These are phyloP conservation scores for Pterocarpus macrocarpus DNA, from an alignment of 306 rosid genomes.

Conservation along the genomic window DNA sequence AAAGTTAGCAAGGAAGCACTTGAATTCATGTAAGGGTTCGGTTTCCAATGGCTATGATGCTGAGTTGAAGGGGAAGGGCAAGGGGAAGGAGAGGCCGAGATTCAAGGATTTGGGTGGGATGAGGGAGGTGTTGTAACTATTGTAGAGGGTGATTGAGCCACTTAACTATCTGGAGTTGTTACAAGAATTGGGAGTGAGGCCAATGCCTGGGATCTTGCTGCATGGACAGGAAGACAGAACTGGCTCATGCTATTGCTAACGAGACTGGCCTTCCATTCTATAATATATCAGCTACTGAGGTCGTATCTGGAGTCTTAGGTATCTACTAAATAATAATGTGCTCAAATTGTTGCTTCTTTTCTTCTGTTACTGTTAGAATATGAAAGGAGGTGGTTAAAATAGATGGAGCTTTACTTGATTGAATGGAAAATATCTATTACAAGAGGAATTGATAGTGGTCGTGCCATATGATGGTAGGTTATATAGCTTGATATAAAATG, in stretches of 20 bases:
- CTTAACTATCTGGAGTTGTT: constrained; percentile 55
- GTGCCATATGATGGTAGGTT: too few relatives aligned
- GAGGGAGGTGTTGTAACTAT: constrained; percentile 66
- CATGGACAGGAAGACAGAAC: constrained; percentile 89
- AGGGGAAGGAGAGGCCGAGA: too few relatives aligned
- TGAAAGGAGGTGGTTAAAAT: too few relatives aligned
- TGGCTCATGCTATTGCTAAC: constrained; percentile 89
- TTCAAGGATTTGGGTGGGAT: constrained; percentile 70
- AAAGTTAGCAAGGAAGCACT: constrained; percentile 31
- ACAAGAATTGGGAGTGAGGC: constrained; percentile 63
- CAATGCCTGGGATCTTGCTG: constrained; percentile 72
- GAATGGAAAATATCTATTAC: too few relatives aligned
- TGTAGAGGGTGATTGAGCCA: constrained; percentile 67
- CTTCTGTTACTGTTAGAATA: too few relatives aligned
- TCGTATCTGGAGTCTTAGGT: constrained; percentile 77
- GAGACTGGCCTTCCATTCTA: constrained; percentile 82
- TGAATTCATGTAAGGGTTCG: constrained; percentile 23
- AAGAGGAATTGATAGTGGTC: too few relatives aligned
- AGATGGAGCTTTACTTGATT: too few relatives aligned
- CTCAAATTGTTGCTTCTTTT: background rate
- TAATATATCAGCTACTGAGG: constrained; percentile 73
- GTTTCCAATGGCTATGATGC: constrained; percentile 31
- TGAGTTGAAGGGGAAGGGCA: constrained; percentile 51
- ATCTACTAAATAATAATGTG: too few relatives aligned
- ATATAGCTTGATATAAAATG: too few relatives aligned